Base-by-base conservation (phyloP, 345 rosid genomes). In the Camelina sativa region DNA sequence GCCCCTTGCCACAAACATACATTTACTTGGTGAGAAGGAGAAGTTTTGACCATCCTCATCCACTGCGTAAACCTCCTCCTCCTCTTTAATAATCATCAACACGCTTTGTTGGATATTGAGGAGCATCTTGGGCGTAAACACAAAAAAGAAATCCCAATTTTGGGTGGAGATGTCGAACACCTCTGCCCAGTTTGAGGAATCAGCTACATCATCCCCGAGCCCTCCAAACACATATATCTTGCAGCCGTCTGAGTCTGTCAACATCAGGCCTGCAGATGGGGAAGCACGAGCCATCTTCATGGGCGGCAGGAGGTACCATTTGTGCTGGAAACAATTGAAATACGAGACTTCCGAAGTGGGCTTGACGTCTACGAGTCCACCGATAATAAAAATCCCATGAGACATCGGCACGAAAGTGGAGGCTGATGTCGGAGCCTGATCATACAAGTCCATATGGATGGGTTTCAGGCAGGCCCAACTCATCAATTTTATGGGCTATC, bases 21-120 rank as follows among this genome's bases (percentile, higher is more conserved):
- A 19, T 52, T 67, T 11, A 22, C 61, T 67, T 52, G 50, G 50
- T 25, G 46, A 52, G 17, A 67, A 52, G 12, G 11, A 8, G 22
- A 67, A 67, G 72, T 6, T 22, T 38, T 67, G 38, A 53, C 16
- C 35, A 15, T 53, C 51, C 38, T 67, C 72, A 55, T 68, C 72
- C 62, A 40, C 62, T 15, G 3, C 51, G 8, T 46, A 46, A 46
- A 46, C 51, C 51, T 46, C 37, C 22, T 54, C 11, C 7, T 11
- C 51, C n/a, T 46, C 7, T 23, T 23, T 23, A 23, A 3, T 23
- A 0, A 1, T 6, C 48, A 40, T 38, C 41, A 68, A 52, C 52
- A 54, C 62, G 8, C 72, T 68, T 54, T 40, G 62, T 55, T 25
- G 47, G 61, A 67, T 67, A 37, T 15, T 67, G 17, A 20, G 56